Conservation (phyloP, 345 rosid genomes). For the Clarkia xantiana region DNA sequence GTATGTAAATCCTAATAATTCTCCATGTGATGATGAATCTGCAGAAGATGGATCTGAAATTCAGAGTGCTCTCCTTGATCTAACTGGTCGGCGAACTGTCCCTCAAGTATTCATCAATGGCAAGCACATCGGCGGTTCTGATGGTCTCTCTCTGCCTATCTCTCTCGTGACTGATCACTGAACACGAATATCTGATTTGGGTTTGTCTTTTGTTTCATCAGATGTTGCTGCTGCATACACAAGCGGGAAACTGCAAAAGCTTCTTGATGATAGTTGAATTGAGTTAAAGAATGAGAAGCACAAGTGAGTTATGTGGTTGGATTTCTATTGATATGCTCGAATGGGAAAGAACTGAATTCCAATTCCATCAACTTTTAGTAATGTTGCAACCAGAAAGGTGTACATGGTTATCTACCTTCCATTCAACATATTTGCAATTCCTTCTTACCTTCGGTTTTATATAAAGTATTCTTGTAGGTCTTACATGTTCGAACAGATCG, state of each 20-base stretch:
- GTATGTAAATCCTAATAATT: neutral
- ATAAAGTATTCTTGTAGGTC: no score
- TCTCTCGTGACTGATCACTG: neutral
- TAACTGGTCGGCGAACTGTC: constrained; percentile 65
- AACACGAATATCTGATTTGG: neutral
- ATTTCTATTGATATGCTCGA: neutral
- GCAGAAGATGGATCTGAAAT: constrained; percentile 67
- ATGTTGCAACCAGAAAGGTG: no score
- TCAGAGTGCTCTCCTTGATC: constrained; percentile 55
- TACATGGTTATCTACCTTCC: no score
- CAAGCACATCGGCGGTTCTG: constrained; percentile 83
- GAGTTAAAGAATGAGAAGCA: neutral
- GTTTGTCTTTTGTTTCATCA: constrained; percentile 3
- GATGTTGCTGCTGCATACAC: constrained; percentile 7
- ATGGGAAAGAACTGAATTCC: no score
- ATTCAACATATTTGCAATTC: no score
- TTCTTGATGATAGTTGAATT: constrained; percentile 5
- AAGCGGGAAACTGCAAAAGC: constrained; percentile 13
- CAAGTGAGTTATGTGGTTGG: neutral
- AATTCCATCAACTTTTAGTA: no score
- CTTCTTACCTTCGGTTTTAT: no score
- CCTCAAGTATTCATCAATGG: constrained; percentile 87
- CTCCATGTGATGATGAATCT: neutral
- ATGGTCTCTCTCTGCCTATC: constrained; percentile 28
- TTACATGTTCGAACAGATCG: no score